Percentiles rank a stretch among this genome's conserved stretches.
These are phyloP conservation scores for Lavandula angustifolia DNA, from an alignment of 257 asterid species.

Conservation along the genomic window DNA sequence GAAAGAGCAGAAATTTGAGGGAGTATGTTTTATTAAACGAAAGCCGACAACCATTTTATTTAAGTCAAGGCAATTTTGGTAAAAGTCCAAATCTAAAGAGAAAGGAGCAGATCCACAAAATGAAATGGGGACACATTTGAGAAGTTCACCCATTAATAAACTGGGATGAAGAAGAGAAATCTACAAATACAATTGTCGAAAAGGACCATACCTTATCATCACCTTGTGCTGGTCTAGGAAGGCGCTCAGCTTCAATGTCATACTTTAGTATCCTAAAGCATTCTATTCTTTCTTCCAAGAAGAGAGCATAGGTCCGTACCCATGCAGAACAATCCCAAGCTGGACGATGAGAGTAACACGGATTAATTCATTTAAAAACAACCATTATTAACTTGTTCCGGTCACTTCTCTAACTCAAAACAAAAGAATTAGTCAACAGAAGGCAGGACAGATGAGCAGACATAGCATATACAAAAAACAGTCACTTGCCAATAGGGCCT, in stretches of 20 bases:
- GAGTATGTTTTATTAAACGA: background rate
- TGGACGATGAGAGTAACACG: constrained; percentile 36
- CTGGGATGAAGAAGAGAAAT: constrained; percentile 8
- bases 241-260: constrained; percentile 96
- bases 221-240: constrained; percentile 75
- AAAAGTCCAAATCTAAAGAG: background rate
- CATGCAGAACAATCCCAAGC: constrained; percentile 99
- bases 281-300: constrained; percentile 92
- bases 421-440: background rate
- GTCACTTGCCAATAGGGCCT: constrained; percentile 77
- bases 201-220: constrained; percentile 72
- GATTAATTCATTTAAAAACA: constrained; percentile 12
- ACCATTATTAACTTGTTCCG: constrained; percentile 18
- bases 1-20: background rate
- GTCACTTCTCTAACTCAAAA: constrained; percentile 20
- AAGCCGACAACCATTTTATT: background rate
- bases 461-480: constrained; percentile 9
- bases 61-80: constrained; percentile 10
- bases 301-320: constrained; percentile 93
- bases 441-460: background rate
- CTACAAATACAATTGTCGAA: background rate
- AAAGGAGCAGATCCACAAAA: background rate
- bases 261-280: constrained; percentile 89
- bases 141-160: background rate
- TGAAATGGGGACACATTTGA: constrained; percentile 1